Evolutionary conservation across 2,329 filamentous ascomycete species (phyloP), one percentile per base, ranked within the genome.

Genomic region (Ophioceras dolichostomum): DNA sequence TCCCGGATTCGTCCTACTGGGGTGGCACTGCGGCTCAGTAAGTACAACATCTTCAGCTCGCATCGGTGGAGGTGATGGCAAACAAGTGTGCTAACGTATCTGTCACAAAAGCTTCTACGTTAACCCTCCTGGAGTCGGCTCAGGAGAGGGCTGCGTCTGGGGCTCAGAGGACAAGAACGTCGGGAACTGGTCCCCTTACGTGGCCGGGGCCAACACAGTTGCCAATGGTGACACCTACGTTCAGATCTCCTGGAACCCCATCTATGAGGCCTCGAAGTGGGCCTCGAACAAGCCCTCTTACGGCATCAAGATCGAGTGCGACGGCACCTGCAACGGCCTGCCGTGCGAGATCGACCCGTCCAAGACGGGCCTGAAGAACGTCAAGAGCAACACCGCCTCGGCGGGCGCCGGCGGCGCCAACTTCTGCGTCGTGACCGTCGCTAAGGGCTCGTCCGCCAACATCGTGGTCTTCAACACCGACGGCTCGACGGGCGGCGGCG

Each of bases 151-250:
- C 36, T 89, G 83, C 54, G 58, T 79, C 39, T 88, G 83, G 83
- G 81, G 83, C 40, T 70, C 70, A 32, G 64, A 64, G 8, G 61
- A 62, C 29, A 65, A 76, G 44, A 67, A 79, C 1, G 57, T 76
- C 46, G 83, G 83, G 35, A 88, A 88, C 62, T 88, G 83, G 83
- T 66, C 72, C 36, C 76, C 81, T 2, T 89, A 78, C 50, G 82
- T 87, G 44, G 78, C 79, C 12, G 83, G 83, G 41, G 78, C 80
- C 39, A 88, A 88, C 58, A 77, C 76, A 13, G 76, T 77, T 46
- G 47, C 51, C 33, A 65, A 58, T 36, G 83, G 83, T 36, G 59
- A 72, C 42, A 86, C 82, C 1, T 88, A 72, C 52, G 68, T 85
- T 48, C 87, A 85, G 62, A 64, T 88, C 37, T 82, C 76, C 38